Percentiles rank a stretch among this genome's conserved stretches.
phyloP scores from a whole-genome alignment of 495 filamentous ascomycete genomes.

The Platismatia glauca region DNA sequence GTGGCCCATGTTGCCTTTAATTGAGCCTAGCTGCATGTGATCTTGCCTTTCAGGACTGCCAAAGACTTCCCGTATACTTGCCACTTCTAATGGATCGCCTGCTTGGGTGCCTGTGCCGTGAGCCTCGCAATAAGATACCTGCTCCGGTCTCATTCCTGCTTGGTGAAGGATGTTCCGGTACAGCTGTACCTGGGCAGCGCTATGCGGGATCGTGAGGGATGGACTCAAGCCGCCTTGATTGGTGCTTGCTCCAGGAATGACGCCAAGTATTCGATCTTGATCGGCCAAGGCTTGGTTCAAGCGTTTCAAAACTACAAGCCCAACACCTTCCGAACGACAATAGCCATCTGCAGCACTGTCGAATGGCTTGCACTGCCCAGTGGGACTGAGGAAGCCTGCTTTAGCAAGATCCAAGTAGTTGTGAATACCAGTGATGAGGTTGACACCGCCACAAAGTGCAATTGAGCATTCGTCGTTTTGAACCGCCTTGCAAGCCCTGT shows the following conservation, averaged over 20 bases:
- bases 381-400: slow-evolving; percentile 20
- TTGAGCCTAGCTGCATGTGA: slow-evolving; percentile 28
- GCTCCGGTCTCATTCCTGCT: neutral
- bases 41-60: slow-evolving; percentile 37
- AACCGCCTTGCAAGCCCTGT: slow-evolving; percentile 31
- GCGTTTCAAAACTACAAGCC: slow-evolving; percentile 41
- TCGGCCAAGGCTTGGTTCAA: slow-evolving; percentile 51
- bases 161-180: slow-evolving; percentile 26
- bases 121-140: slow-evolving; percentile 29
- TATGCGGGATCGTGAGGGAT: slow-evolving; percentile 22
- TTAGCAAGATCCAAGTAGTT: slow-evolving; percentile 31
- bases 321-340: slow-evolving; percentile 32
- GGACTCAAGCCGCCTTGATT: slow-evolving; percentile 35
- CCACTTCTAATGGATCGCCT: slow-evolving; percentile 30
- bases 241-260: slow-evolving; percentile 48
- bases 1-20: slow-evolving; percentile 37
- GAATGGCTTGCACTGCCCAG: slow-evolving; percentile 51
- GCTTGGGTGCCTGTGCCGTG: slow-evolving; percentile 33
- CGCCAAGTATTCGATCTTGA: slow-evolving; percentile 53
- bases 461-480: slow-evolving; percentile 30
- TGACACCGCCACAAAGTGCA: slow-evolving; percentile 37
- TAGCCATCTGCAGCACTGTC: slow-evolving; percentile 32
- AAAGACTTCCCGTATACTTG: slow-evolving; percentile 32
- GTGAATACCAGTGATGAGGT: slow-evolving; percentile 32
- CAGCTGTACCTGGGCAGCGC: slow-evolving; percentile 25